A percentile compares a stretch with the other conserved stretches of the same genome.
These are phyloP conservation scores for Elsinoe arachidis DNA, from an alignment of 2,329 filamentous ascomycete species.

Conservation along the genomic window DNA sequence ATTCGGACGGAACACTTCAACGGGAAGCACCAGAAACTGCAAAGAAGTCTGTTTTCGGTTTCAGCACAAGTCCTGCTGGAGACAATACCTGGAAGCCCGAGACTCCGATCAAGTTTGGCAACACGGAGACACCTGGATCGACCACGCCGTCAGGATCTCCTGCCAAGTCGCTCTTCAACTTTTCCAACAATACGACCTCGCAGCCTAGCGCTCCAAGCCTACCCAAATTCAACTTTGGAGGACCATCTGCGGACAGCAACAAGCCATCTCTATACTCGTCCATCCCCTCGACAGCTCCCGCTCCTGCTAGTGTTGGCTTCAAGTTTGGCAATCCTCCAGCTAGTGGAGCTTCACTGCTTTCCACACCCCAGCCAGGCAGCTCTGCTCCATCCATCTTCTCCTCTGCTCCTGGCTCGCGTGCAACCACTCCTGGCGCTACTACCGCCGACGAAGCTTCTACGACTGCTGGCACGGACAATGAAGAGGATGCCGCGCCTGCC, in stretches of 20 bases:
- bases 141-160: conserved; percentile 20
- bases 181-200: conserved; percentile 11
- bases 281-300: not conserved
- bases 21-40: not conserved
- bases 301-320: conserved; percentile 28
- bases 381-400: conserved; percentile 25
- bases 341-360: conserved; percentile 16
- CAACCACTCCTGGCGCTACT: conserved; percentile 39
- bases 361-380: conserved; percentile 23
- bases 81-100: conserved; percentile 43
- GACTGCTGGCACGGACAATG: conserved; percentile 22
- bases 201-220: conserved; percentile 7
- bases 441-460: conserved; percentile 30
- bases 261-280: not conserved
- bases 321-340: conserved; percentile 27
- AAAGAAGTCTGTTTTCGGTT: conserved; percentile 13
- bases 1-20: conserved; percentile 10
- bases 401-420: conserved; percentile 35
- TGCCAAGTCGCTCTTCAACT: conserved; percentile 18
- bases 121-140: conserved; percentile 21
- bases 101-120: conserved; percentile 41
- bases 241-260: not conserved
- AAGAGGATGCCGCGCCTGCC: conserved; percentile 23
- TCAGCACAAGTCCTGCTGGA: conserved; percentile 18
- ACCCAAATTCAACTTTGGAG: conserved; percentile 16